Evolutionary conservation across 345 rosid species (phyloP).

Genomic region (Trapa bicornis): DNA sequence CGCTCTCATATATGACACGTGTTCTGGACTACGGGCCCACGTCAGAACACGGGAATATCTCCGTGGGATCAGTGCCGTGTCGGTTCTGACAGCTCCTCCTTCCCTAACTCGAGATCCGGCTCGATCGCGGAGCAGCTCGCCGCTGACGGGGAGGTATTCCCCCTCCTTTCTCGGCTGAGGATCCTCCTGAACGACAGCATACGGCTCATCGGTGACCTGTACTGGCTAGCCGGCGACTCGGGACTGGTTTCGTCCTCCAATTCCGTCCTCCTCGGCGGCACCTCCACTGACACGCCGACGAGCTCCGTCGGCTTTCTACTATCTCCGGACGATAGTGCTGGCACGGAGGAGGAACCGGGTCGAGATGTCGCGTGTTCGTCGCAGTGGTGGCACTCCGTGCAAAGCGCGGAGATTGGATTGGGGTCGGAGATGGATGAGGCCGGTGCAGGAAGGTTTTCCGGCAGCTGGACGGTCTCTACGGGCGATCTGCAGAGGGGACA

Average conservation of each 20-base stretch:
- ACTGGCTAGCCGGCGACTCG: constrained; percentile 24
- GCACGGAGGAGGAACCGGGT: constrained; percentile 4
- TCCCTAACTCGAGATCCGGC: constrained; percentile 8
- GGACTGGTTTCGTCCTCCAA: constrained; percentile 3
- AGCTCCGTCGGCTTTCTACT: constrained; percentile 36
- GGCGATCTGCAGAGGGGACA: constrained; percentile 85
- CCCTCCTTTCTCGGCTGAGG: constrained; percentile 6
- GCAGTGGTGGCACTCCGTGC: constrained; percentile 13
- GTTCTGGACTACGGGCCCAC: neutral
- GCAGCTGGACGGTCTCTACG: constrained; percentile 28
- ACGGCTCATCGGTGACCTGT: constrained; percentile 14
- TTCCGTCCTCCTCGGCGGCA: constrained; percentile 19
- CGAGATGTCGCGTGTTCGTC: constrained; percentile 7
- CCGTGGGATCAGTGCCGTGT: neutral
- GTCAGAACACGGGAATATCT: neutral
- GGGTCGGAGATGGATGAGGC: constrained; percentile 1
- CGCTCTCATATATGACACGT: neutral
- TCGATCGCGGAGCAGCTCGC: neutral
- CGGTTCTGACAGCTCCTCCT: neutral
- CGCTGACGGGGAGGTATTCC: constrained; percentile 2
- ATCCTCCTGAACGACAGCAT: constrained; percentile 14
- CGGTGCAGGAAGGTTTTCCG: constrained; percentile 5
- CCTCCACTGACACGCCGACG: constrained; percentile 17
- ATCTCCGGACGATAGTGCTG: constrained; percentile 11
- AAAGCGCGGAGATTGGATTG: constrained; percentile 16